Base-by-base conservation (phyloP, 2,329 filamentous ascomycete species). In the Colletotrichum limetticola region DNA sequence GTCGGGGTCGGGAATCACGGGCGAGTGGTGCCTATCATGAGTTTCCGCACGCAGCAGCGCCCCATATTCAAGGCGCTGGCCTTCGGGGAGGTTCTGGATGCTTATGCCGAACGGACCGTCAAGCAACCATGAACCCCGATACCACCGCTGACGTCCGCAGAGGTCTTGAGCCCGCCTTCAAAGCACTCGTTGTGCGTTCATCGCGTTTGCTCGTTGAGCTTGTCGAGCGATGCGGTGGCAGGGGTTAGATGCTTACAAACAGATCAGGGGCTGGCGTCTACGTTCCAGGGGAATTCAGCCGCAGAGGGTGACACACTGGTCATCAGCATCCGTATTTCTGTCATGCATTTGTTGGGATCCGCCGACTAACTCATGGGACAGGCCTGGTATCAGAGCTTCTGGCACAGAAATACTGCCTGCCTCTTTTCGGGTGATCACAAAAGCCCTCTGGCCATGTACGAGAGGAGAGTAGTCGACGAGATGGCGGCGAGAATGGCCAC, bases 1-100 rank as follows among this genome's bases (percentile, higher is more conserved):
- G 69, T 77, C 3, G 14, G 37, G 37, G 56, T 69, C 12, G 52
- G 67, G 30, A 32, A 16, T 6, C 19, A 53, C 19, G 49, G 49
- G 19, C 11, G 7, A 22, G 32, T 9, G 19, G 14, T 59, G 12
- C 30, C 57, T 59, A 59, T 59, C n/a, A 59, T 59, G 14, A 35
- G 30, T 16, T 80, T 80, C 53, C 30, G 75, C 26, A 79, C 77
- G 30, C 78, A 79, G 26, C 74, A 79, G 35, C 61, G 74, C 14
- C 79, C 78, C 2, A 75, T 79, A 8, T 56, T 79, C 11, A 68
- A 68, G 7, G 75, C 76, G 1, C 14, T 78, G 19, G 70, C 74
- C 11, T 71, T 71, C 32, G 75, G 70, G 5, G 59, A 64, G 12
- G 74, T 76, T 6, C 75, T 78, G 24, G 73, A 77, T 6, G 74